These are phyloP conservation scores for Zizania palustris DNA, from an alignment of 202 grass and related monocot genomes.

Conservation along the genomic window DNA sequence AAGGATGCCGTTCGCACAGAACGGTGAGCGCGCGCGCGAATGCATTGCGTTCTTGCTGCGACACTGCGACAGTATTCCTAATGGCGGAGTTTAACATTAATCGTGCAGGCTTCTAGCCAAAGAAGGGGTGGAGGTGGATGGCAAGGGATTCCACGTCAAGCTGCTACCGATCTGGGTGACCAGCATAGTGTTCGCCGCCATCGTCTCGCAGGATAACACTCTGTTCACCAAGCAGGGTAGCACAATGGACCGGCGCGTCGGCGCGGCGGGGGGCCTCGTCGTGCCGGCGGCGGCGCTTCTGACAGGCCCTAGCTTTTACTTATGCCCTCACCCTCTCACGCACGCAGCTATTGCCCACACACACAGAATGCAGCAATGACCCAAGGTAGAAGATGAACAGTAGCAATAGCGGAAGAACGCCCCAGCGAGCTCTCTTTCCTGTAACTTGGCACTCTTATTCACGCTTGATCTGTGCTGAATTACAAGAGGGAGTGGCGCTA, in stretches of 20 bases:
- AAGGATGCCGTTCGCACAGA: neutral
- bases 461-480: too few relatives aligned
- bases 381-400: too few relatives aligned
- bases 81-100: neutral
- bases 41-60: neutral
- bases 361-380: too few relatives aligned
- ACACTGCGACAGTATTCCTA: too few relatives aligned
- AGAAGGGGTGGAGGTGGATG: neutral
- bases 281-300: conserved; percentile 52
- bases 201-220: conserved; percentile 28
- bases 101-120: neutral
- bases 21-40: neutral
- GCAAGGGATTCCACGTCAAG: neutral
- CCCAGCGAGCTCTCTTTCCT: too few relatives aligned
- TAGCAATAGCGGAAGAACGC: too few relatives aligned
- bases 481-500: too few relatives aligned
- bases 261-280: neutral
- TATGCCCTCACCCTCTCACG: too few relatives aligned
- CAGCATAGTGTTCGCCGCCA: conserved; percentile 27
- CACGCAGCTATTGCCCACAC: too few relatives aligned
- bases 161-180: conserved; percentile 53
- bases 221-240: conserved; percentile 44
- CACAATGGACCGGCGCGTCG: conserved; percentile 47
- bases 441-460: too few relatives aligned
- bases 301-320: too few relatives aligned